phyloP scores from a whole-genome alignment of 2,329 filamentous ascomycete species.

The Fusarium stilboides region DNA sequence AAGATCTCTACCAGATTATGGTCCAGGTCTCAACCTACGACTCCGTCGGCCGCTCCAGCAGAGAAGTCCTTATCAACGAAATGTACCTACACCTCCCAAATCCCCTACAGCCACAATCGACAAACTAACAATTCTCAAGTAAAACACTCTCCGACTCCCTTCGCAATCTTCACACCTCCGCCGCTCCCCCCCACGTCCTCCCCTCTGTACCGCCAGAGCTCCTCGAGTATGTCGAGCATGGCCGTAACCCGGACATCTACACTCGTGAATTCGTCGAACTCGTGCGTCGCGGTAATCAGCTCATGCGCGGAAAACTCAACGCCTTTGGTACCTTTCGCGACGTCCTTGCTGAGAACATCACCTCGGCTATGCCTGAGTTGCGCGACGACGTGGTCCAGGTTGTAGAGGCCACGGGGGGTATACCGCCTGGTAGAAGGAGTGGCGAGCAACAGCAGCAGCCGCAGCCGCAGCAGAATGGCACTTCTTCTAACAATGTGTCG shows the following conservation, averaged over 20 bases:
- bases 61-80: slow-evolving; percentile 70
- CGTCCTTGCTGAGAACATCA: slow-evolving; percentile 72
- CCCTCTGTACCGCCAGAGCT: slow-evolving; percentile 74
- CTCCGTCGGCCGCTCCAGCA: slow-evolving; percentile 64
- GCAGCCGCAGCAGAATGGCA: slow-evolving; percentile 36
- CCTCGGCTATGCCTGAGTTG: slow-evolving; percentile 72
- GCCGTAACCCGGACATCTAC: slow-evolving; percentile 82
- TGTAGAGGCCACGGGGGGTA: slow-evolving; percentile 62
- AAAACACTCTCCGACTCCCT: slow-evolving; percentile 59
- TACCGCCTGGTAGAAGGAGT: slow-evolving; percentile 26
- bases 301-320: slow-evolving; percentile 74
- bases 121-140: slow-evolving; percentile 45
- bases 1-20: slow-evolving; percentile 75
- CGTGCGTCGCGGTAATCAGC: slow-evolving; percentile 75
- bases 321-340: slow-evolving; percentile 75
- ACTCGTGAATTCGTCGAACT: slow-evolving; percentile 81
- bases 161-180: slow-evolving; percentile 58
- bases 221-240: slow-evolving; percentile 78
- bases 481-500: slow-evolving; percentile 15
- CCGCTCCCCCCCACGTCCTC: slow-evolving; percentile 60
- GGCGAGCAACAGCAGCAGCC: slow-evolving; percentile 20
- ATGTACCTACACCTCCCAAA: slow-evolving; percentile 55
- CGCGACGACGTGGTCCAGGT: slow-evolving; percentile 67
- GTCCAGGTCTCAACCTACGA: slow-evolving; percentile 75
- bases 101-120: neutral